Evolutionary conservation across 179 eudicot species (phyloP).

Genomic region (Vitellaria paradoxa): DNA sequence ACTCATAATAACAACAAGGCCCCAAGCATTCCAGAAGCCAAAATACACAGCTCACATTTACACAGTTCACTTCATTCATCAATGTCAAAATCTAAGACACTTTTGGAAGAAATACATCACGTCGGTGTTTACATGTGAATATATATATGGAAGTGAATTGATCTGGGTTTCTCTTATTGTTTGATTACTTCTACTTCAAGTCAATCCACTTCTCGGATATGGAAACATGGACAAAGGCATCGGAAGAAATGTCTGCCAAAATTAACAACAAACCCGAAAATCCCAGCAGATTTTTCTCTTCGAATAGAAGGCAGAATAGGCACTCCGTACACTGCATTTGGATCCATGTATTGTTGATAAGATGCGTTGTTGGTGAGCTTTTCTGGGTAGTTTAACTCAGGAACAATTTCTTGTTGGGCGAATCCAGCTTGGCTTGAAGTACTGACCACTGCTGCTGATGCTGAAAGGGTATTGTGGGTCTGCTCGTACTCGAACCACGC

Average conservation of each 20-base stretch:
- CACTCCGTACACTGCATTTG: slow-evolving; percentile 18
- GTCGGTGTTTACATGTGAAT: too few species aligned
- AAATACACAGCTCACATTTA: too few species aligned
- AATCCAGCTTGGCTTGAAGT: slow-evolving; percentile 10
- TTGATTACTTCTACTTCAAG: background rate
- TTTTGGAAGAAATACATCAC: too few species aligned
- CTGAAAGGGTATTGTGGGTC: slow-evolving; percentile 9
- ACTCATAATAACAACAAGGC: too few species aligned
- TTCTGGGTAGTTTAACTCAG: background rate
- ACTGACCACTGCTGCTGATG: background rate
- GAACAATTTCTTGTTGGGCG: slow-evolving; percentile 19
- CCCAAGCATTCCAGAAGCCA: too few species aligned
- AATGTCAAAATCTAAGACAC: too few species aligned
- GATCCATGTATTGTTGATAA: slow-evolving; percentile 32
- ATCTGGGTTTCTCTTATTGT: too few species aligned
- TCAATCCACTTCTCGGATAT: slow-evolving; percentile 17
- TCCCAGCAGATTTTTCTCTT: slow-evolving; percentile 23
- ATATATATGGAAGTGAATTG: too few species aligned
- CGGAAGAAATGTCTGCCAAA: slow-evolving; percentile 38
- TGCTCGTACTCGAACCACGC: slow-evolving; percentile 35
- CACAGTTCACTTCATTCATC: too few species aligned
- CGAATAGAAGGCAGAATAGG: slow-evolving; percentile 9
- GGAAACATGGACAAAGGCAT: slow-evolving; percentile 51
- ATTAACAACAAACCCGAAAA: slow-evolving; percentile 36
- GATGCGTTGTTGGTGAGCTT: slow-evolving; percentile 4